These are phyloP conservation scores for Flaveria ramosissima DNA, from an alignment of 129 eudicot genomes.

Conservation along the genomic window DNA sequence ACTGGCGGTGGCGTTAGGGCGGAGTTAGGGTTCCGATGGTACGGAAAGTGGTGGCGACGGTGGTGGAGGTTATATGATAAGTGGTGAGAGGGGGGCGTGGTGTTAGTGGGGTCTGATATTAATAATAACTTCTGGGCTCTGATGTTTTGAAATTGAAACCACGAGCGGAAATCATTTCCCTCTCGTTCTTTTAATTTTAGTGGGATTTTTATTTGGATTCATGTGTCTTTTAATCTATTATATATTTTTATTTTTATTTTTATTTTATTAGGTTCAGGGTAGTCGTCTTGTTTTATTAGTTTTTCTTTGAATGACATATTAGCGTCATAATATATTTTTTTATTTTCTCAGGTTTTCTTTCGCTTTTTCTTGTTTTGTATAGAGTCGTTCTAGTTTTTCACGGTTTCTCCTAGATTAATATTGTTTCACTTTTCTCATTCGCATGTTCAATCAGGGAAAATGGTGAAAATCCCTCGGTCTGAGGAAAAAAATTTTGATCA, in stretches of 20 bases:
- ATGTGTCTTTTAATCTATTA: background rate
- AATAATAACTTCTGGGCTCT: background rate
- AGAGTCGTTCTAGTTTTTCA: no score
- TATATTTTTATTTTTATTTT: no score
- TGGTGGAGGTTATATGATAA: constrained; percentile 17
- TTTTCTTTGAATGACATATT: no score
- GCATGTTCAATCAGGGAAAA: no score
- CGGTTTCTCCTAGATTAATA: no score
- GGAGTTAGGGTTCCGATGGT: background rate
- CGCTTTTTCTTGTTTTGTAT: no score
- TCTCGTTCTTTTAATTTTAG: background rate
- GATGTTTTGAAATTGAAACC: constrained; percentile 35
- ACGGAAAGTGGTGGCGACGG: background rate
- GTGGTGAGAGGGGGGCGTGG: constrained; percentile 26
- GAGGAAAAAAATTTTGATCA: no score
- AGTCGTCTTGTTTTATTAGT: background rate
- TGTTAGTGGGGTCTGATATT: constrained; percentile 20
- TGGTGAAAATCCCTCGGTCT: no score
- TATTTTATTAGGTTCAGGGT: background rate
- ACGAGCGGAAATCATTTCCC: constrained; percentile 14
- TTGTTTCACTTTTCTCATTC: no score
- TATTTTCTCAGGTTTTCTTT: no score
- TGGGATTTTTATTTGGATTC: background rate
- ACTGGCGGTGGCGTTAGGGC: constrained; percentile 14
- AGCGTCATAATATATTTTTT: no score